Evolutionary conservation across 202 grass and related monocot genomes (phyloP).

Genomic region (Eragrostis tef): DNA sequence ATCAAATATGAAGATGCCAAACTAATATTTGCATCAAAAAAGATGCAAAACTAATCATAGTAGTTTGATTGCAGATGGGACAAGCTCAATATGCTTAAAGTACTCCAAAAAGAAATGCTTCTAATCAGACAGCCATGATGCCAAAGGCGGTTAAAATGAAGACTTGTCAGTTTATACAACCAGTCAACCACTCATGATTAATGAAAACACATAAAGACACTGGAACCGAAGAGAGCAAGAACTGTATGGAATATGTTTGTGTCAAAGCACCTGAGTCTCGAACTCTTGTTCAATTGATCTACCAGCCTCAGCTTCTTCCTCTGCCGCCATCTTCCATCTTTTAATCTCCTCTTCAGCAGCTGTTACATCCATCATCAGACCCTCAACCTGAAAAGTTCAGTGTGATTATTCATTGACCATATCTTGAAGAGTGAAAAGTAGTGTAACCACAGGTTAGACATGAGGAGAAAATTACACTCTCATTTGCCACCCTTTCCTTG

Average conservation of each 20-base stretch:
- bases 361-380: conserved; percentile 87
- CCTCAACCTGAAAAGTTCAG: conserved; percentile 77
- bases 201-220: conserved; percentile 16
- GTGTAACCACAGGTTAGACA: conserved; percentile 4
- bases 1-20: conserved; percentile 1
- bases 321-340: conserved; percentile 95
- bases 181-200: too few relatives aligned
- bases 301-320: conserved; percentile 93
- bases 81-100: conserved; percentile 7
- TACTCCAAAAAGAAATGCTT: conserved; percentile 23
- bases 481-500: conserved; percentile 83
- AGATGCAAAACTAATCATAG: not conserved
- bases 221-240: conserved; percentile 13
- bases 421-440: not conserved
- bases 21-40: not conserved
- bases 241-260: conserved; percentile 23
- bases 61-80: conserved; percentile 8
- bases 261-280: conserved; percentile 63
- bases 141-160: not conserved
- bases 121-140: not conserved
- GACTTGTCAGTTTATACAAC: not conserved
- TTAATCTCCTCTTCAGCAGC: conserved; percentile 96
- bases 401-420: conserved; percentile 12
- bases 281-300: conserved; percentile 82
- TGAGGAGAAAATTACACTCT: conserved; percentile 67